Conservation (phyloP, 371 early-diverging fungal species). For the Parasitella parasitica region DNA sequence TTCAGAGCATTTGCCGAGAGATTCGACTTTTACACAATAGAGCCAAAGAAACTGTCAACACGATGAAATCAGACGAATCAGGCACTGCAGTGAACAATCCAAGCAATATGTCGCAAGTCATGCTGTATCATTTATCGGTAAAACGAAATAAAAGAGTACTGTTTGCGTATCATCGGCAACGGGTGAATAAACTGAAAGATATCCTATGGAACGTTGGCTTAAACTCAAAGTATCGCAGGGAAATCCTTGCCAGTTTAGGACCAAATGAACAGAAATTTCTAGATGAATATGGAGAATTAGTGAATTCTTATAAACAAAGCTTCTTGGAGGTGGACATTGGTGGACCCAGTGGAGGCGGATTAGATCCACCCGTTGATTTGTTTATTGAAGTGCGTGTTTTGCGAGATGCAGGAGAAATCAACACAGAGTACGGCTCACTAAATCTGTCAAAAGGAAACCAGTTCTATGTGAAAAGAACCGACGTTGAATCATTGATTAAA, state of each 20-base stretch:
- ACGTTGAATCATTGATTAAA: slow-evolving; percentile 86
- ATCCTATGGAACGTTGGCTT: slow-evolving; percentile 77
- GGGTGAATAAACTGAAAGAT: slow-evolving; percentile 70
- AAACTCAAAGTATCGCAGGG: slow-evolving; percentile 36
- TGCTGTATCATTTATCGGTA: slow-evolving; percentile 58
- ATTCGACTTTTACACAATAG: slow-evolving; percentile 58
- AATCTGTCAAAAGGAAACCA: slow-evolving; percentile 75
- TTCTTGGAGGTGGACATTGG: slow-evolving; percentile 77
- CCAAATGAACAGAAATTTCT: slow-evolving; percentile 68
- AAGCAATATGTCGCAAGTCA: slow-evolving; percentile 38
- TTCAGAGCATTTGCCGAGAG: slow-evolving; percentile 81
- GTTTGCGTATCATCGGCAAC: slow-evolving; percentile 84
- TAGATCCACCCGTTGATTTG: slow-evolving; percentile 85
- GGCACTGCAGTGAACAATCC: slow-evolving; percentile 8
- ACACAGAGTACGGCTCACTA: slow-evolving; percentile 79
- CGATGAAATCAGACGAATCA: slow-evolving; percentile 10
- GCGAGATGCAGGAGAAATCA: slow-evolving; percentile 85
- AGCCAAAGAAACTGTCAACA: slow-evolving; percentile 34
- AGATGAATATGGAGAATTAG: slow-evolving; percentile 60
- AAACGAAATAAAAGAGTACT: slow-evolving; percentile 84
- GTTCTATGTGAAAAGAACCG: slow-evolving; percentile 81
- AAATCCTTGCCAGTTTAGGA: slow-evolving; percentile 52
- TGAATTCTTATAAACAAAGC: slow-evolving; percentile 64
- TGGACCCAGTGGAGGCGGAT: slow-evolving; percentile 65
- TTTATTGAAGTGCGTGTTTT: slow-evolving; percentile 87